Conservation (phyloP, 768 basidiomycete species). For the Pluteus cervinus region DNA sequence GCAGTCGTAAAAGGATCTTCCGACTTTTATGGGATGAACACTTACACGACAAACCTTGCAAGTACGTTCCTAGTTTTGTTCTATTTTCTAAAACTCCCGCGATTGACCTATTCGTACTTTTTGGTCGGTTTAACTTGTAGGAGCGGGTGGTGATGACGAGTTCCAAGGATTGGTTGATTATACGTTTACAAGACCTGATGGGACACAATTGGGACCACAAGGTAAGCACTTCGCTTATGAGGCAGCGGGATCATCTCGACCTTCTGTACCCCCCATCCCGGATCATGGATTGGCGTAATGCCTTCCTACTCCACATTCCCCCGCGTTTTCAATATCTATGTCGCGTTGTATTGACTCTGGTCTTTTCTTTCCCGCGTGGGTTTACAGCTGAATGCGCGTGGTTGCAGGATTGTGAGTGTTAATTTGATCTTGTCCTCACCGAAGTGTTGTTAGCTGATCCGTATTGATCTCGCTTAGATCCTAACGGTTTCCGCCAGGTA, state of each 20-base stretch:
- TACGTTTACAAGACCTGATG: constrained; percentile 58
- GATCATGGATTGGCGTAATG: too few relatives aligned
- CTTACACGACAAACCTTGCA: constrained; percentile 56
- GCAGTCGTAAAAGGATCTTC: constrained; percentile 53
- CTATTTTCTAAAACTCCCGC: too few relatives aligned
- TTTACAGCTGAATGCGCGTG: constrained; percentile 53
- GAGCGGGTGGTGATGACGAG: constrained; percentile 55
- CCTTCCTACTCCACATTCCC: too few relatives aligned
- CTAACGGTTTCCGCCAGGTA: constrained; percentile 60
- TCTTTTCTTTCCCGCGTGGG: constrained; percentile 3
- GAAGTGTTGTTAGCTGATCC: constrained; percentile 1
- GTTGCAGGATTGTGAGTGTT: constrained; percentile 54
- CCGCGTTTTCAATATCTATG: too few relatives aligned
- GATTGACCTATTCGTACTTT: too few relatives aligned
- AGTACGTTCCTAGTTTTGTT: too few relatives aligned
- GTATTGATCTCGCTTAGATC: constrained; percentile 31
- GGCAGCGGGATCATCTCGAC: too few relatives aligned
- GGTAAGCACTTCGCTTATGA: constrained; percentile 27
- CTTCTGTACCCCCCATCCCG: too few relatives aligned
- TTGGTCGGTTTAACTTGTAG: constrained; percentile 25
- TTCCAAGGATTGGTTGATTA: constrained; percentile 57
- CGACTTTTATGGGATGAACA: constrained; percentile 66
- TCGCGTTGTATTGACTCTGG: background rate
- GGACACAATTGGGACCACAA: constrained; percentile 58
- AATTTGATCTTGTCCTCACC: background rate